phyloP scores from a whole-genome alignment of 495 filamentous ascomycete genomes.

The Bathelium albidoporum region DNA sequence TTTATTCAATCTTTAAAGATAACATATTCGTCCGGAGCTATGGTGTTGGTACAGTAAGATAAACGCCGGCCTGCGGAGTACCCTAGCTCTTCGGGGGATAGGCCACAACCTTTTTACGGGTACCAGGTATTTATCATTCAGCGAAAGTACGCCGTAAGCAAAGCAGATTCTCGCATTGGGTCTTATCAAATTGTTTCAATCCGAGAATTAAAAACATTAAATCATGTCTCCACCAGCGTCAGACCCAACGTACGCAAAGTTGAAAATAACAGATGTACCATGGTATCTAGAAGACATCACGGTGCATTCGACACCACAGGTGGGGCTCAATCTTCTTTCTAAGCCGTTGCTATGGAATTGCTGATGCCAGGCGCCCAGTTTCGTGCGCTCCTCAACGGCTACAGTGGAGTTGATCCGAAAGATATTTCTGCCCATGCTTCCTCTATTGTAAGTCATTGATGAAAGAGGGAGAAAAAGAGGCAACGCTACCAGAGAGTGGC shows the following conservation, averaged over 20 bases:
- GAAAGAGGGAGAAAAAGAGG: too few species aligned
- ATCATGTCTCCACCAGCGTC: constrained; percentile 12
- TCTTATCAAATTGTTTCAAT: too few species aligned
- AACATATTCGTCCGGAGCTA: too few species aligned
- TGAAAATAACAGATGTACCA: background rate
- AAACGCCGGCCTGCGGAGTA: too few species aligned
- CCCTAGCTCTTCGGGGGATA: too few species aligned
- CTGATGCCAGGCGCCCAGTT: background rate
- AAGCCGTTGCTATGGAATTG: background rate
- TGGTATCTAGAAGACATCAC: background rate
- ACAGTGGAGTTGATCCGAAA: background rate
- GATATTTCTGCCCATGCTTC: background rate
- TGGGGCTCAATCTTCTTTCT: background rate
- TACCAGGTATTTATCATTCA: too few species aligned
- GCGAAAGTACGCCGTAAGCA: too few species aligned
- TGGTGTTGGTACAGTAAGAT: too few species aligned
- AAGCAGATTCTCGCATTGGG: background rate
- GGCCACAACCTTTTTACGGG: too few species aligned
- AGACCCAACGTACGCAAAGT: background rate
- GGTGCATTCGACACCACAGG: background rate
- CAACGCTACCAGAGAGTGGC: background rate
- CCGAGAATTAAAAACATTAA: background rate
- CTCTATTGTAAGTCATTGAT: background rate
- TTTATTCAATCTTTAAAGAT: too few species aligned
- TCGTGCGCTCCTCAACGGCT: background rate